phyloP scores from a whole-genome alignment of 495 filamentous ascomycete species.

The Hamigera avellanea region DNA sequence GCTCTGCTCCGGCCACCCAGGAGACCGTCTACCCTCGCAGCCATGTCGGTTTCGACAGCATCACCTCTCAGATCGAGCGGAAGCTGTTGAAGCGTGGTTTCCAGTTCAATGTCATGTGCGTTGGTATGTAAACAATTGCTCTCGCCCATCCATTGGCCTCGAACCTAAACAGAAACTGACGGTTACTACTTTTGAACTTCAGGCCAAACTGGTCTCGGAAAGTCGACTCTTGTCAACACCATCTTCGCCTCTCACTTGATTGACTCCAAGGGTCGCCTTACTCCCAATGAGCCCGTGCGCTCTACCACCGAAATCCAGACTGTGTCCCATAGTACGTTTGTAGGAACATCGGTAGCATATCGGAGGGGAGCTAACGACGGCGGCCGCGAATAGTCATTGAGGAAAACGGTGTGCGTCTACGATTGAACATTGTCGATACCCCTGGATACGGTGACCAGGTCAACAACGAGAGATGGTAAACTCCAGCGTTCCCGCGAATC shows the following conservation, averaged over 20 bases:
- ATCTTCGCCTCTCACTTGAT: constrained; percentile 99
- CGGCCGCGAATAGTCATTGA: constrained; percentile 64
- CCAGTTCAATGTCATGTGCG: constrained; percentile 99
- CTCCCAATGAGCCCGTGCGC: constrained; percentile 85
- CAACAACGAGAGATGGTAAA: constrained; percentile 69
- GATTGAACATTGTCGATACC: constrained; percentile 71
- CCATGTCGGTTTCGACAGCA: constrained; percentile 99
- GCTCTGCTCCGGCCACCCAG: constrained; percentile 32
- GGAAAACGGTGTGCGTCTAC: constrained; percentile 78
- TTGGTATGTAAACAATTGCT: constrained; percentile 55
- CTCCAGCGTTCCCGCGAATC: constrained; percentile 1
- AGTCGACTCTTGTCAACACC: constrained; percentile 98
- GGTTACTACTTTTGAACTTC: constrained; percentile 6
- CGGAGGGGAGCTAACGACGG: constrained; percentile 6
- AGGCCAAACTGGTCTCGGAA: constrained; percentile 98
- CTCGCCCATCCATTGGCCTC: neutral
- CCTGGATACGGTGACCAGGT: constrained; percentile 73
- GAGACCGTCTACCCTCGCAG: constrained; percentile 75
- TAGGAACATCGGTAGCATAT: neutral
- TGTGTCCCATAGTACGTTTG: constrained; percentile 69
- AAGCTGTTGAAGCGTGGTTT: constrained; percentile 99
- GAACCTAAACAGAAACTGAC: constrained; percentile 7
- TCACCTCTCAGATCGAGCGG: constrained; percentile 94
- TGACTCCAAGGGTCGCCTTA: constrained; percentile 90
- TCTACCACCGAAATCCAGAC: constrained; percentile 96